Evolutionary conservation across 148 eudicot genomes (phyloP).

Genomic region (Fagopyrum homotropicum): DNA sequence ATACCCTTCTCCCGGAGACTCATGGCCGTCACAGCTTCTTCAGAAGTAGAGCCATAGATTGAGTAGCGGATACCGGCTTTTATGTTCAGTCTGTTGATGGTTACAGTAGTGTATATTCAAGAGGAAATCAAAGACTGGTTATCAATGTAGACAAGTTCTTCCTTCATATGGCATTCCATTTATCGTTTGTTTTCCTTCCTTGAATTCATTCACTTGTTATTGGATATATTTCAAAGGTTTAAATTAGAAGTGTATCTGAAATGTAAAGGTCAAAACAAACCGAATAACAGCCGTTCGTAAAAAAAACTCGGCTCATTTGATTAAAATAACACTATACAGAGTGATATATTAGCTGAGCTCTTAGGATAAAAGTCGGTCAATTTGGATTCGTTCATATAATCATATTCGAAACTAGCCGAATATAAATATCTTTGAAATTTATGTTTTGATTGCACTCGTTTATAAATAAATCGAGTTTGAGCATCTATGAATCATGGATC

Average conservation of each 20-base stretch:
- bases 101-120: neutral
- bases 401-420: too few species aligned
- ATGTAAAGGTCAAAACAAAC: neutral
- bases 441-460: too few species aligned
- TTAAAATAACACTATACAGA: too few species aligned
- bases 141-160: neutral
- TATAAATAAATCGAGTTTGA: too few species aligned
- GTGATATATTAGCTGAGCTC: too few species aligned
- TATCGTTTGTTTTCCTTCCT: neutral
- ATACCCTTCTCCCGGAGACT: constrained; percentile 64
- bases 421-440: too few species aligned
- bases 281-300: too few species aligned
- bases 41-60: constrained; percentile 25
- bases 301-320: too few species aligned
- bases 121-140: neutral
- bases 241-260: neutral
- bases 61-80: neutral
- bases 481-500: too few species aligned
- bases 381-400: too few species aligned
- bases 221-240: neutral
- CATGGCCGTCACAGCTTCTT: constrained; percentile 70
- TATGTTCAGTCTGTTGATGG: neutral
- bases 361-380: too few species aligned
- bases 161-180: neutral
- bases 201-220: too few species aligned